A percentile compares a stretch with the other conserved stretches of the same genome.
Evolutionary conservation across 257 asterid species (phyloP).

Genomic region (Forsythia viridissima): DNA sequence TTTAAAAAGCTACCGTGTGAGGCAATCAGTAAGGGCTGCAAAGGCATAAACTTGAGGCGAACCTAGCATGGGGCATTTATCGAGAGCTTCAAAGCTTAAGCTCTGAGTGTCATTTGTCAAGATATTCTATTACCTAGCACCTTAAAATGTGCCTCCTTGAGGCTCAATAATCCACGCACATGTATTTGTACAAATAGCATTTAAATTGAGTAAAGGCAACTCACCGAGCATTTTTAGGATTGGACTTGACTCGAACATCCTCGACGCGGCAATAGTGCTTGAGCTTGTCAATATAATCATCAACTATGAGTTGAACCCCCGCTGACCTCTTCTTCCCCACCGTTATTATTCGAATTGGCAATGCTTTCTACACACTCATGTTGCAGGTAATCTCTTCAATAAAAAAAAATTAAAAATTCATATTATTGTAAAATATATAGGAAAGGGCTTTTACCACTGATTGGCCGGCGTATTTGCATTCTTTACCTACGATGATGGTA

Average conservation of each 20-base stretch:
- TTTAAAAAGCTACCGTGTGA: neutral
- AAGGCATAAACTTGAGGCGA: neutral
- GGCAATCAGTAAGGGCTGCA: neutral
- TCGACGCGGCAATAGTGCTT: conserved; percentile 65
- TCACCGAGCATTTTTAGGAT: conserved; percentile 82
- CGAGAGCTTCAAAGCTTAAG: too few relatives aligned
- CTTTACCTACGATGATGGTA: conserved; percentile 31
- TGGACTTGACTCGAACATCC: conserved; percentile 76
- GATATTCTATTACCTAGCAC: too few relatives aligned
- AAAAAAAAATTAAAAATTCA: neutral
- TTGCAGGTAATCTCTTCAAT: neutral
- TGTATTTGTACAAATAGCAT: neutral
- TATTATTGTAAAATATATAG: neutral
- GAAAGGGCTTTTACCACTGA: conserved; percentile 32
- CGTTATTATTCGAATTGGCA: conserved; percentile 77
- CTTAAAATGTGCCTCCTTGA: too few relatives aligned
- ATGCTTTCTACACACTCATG: conserved; percentile 46
- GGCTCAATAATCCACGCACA: too few relatives aligned
- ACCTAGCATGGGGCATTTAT: neutral
- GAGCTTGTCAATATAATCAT: conserved; percentile 69
- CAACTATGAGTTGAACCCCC: conserved; percentile 72
- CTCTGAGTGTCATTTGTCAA: neutral
- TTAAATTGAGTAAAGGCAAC: conserved; percentile 8
- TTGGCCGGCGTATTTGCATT: conserved; percentile 50
- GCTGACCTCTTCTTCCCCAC: conserved; percentile 84